Percentiles rank a stretch among this genome's conserved stretches.
These are phyloP conservation scores for Colletotrichum zoysiae DNA, from an alignment of 2,329 filamentous ascomycete genomes.

Conservation along the genomic window DNA sequence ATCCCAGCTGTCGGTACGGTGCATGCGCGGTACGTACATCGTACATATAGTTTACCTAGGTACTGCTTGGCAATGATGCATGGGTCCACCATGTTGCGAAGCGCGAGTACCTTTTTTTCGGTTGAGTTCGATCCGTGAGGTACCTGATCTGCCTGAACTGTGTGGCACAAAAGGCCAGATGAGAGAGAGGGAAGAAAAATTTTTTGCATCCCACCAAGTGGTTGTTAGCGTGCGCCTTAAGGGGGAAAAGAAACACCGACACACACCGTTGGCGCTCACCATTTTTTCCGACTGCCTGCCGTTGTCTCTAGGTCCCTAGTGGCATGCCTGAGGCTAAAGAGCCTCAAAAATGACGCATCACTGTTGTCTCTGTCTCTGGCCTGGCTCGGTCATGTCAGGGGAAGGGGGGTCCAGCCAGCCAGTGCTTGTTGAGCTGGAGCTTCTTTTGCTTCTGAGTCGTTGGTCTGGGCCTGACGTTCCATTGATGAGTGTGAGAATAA, in stretches of 20 bases:
- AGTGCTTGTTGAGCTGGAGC: conserved; percentile 2
- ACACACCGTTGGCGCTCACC: conserved; percentile 27
- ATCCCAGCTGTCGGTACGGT: conserved; percentile 35
- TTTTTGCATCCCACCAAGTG: conserved; percentile 3
- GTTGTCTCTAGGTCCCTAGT: conserved; percentile 11
- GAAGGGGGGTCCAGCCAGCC: not conserved
- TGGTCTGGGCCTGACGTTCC: conserved; percentile 7
- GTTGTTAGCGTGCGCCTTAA: conserved; percentile 4
- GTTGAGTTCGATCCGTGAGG: conserved; percentile 5
- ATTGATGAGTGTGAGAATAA: conserved; percentile 24
- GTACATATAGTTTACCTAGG: too few species aligned
- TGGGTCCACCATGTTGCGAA: conserved; percentile 23
- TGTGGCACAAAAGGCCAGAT: not conserved
- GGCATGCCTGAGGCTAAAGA: conserved; percentile 38
- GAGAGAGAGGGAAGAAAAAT: conserved; percentile 1
- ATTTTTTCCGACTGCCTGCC: conserved; percentile 8
- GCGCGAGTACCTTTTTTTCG: conserved; percentile 5
- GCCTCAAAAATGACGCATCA: conserved; percentile 42
- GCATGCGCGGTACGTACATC: conserved; percentile 14
- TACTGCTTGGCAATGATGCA: conserved; percentile 4
- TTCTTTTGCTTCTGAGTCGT: conserved; percentile 29
- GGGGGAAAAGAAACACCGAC: conserved; percentile 28
- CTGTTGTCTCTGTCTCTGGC: conserved; percentile 11
- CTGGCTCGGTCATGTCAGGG: not conserved
- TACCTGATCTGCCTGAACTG: not conserved